Conservation (phyloP, 805 yeast genomes). For the Wickerhamiella dianesei region DNA sequence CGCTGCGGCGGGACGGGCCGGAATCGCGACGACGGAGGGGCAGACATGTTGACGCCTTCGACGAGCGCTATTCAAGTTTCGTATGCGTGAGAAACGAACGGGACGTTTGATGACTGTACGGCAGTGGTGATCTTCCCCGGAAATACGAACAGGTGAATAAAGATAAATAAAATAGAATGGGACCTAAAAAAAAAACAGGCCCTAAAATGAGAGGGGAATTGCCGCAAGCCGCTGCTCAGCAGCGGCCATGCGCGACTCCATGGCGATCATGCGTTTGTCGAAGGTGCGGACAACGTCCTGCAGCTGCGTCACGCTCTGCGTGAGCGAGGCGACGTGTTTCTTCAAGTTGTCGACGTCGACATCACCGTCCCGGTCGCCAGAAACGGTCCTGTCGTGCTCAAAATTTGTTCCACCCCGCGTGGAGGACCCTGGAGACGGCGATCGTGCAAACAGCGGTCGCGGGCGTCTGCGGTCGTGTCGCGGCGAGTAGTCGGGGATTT, state of each 20-base stretch:
- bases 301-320: not conserved
- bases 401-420: no score
- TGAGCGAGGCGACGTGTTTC: not conserved
- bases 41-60: constrained; percentile 18
- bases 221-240: not conserved
- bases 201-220: not conserved
- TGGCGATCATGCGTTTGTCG: not conserved
- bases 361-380: no score
- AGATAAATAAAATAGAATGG: no score
- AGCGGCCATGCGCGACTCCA: not conserved
- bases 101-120: not conserved
- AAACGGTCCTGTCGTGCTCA: no score
- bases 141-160: no score
- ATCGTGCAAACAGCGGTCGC: no score
- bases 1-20: constrained; percentile 87
- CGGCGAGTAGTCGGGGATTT: no score
- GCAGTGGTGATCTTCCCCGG: not conserved
- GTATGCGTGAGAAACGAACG: not conserved
- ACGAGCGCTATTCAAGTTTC: not conserved
- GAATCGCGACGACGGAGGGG: constrained; percentile 22
- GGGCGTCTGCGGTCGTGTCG: no score
- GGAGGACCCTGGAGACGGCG: no score
- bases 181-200: no score
- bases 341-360: not conserved
- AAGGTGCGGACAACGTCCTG: not conserved